Conservation (phyloP, 1,284 basidiomycete species). For the Apiotrichum laibachii region DNA sequence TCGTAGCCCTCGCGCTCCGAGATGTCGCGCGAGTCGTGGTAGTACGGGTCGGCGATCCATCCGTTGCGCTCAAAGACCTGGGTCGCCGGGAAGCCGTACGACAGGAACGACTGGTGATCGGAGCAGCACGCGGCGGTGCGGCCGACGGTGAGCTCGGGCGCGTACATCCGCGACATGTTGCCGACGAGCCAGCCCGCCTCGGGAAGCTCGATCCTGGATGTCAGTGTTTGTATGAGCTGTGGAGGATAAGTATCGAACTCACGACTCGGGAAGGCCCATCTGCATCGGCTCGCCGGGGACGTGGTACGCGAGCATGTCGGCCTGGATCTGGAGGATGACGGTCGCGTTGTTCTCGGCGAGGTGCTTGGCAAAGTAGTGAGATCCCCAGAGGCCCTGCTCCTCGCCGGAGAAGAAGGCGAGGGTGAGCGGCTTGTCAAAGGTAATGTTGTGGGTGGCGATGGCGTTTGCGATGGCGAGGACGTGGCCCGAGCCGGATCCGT, state of each 20-base stretch:
- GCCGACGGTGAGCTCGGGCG: conserved; percentile 77
- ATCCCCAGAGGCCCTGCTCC: conserved; percentile 55
- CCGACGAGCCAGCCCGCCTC: conserved; percentile 71
- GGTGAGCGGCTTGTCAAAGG: conserved; percentile 47
- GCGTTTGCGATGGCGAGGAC: conserved; percentile 72
- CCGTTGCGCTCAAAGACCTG: conserved; percentile 70
- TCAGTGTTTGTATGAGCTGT: conserved; percentile 13
- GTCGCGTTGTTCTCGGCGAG: conserved; percentile 57
- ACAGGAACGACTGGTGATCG: conserved; percentile 75
- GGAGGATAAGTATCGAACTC: conserved; percentile 18
- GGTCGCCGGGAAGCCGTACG: conserved; percentile 75
- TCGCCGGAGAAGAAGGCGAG: conserved; percentile 54
- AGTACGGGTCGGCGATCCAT: conserved; percentile 75
- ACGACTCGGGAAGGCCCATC: conserved; percentile 64
- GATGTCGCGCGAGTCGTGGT: conserved; percentile 63
- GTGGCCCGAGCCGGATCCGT: conserved; percentile 62
- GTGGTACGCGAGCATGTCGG: conserved; percentile 83
- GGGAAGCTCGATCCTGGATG: conserved; percentile 66
- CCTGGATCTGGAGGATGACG: conserved; percentile 76
- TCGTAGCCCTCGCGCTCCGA: conserved; percentile 74
- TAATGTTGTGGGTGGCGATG: conserved; percentile 62
- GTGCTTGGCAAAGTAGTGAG: conserved; percentile 45
- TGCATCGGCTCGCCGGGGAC: conserved; percentile 68
- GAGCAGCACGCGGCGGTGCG: conserved; percentile 75
- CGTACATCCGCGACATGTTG: conserved; percentile 66